Evolutionary conservation across 805 yeast species (phyloP), one percentile per base, ranked within the genome.

Genomic region (Blastobotrys americana): DNA sequence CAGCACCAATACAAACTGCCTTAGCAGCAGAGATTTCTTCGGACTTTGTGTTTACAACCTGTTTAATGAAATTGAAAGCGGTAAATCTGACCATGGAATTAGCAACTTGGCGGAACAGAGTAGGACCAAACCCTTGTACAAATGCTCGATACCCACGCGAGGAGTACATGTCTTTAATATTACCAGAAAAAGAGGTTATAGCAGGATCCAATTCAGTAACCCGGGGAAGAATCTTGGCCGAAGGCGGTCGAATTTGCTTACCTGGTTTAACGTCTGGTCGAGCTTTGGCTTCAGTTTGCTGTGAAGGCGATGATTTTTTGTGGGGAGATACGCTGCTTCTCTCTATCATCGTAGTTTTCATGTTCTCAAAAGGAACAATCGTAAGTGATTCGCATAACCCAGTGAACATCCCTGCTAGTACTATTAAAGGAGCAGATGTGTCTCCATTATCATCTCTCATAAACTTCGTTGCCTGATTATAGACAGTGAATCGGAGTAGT

Each of bases 31-130:
- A 40, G 35, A 61, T 44, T 10, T 49, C 46, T 40, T 51, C 54
- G 40, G 51, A 49, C 6, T 53, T 54, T 43, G 45, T 59, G 45
- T 65, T 61, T 55, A 68, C 37, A 55, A 65, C 69, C 59, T 88
- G 96, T 55, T 83, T 80, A 25, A 93, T 66, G 20, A 82, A 73
- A 47, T 84, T 84, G 65, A 84, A 90, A 0, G 88, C 76, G 4
- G 95, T 83, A 51, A 88, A 83, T 73, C 95, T 78, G 1, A 86
- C 88, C 35, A 84, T 77, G 17, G 95, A 80, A 50, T 84, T 82
- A 36, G 82, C 73, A 1, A 80, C 73, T 58, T 90, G 97, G 53
- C 97, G 75, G 6, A 80, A 63, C 17, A 87, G 65, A 0, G 98
- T 90, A n/a, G 94, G 84, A 46, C 76, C 64, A 10, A 89, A 73